Conservation (phyloP, 2,329 filamentous ascomycete species). For the Tetracladium maxilliforme region DNA sequence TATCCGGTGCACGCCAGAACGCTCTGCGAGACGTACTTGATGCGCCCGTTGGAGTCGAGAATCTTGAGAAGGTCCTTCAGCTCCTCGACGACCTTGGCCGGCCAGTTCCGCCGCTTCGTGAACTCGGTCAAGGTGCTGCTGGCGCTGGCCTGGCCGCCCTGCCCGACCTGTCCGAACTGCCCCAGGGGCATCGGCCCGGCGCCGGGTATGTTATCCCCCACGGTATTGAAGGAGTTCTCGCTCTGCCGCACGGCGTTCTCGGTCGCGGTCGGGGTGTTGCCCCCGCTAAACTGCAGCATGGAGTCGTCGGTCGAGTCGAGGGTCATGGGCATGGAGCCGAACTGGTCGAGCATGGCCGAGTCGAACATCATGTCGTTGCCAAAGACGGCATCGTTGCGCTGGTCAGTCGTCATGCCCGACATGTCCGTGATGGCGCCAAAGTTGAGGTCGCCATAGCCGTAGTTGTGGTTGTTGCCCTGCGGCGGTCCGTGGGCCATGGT, state of each 20-base stretch:
- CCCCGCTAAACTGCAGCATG: too few species aligned
- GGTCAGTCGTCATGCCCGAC: not conserved
- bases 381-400: slow-evolving; percentile 6
- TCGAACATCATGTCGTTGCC: slow-evolving; percentile 28
- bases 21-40: slow-evolving; percentile 77
- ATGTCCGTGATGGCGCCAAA: too few species aligned
- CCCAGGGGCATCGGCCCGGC: slow-evolving; percentile 14
- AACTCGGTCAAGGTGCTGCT: slow-evolving; percentile 48
- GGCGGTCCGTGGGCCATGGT: slow-evolving; percentile 8
- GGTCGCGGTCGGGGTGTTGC: slow-evolving; percentile 4
- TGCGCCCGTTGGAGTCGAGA: slow-evolving; percentile 67
- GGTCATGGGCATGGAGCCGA: slow-evolving; percentile 25
- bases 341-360: slow-evolving; percentile 20
- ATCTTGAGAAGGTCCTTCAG: slow-evolving; percentile 81
- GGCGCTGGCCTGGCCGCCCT: slow-evolving; percentile 12
- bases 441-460: slow-evolving; percentile 9
- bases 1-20: slow-evolving; percentile 64
- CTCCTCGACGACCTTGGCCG: slow-evolving; percentile 78
- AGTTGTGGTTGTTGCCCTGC: slow-evolving; percentile 8
- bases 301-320: too few species aligned
- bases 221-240: too few species aligned
- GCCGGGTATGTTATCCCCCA: too few species aligned
- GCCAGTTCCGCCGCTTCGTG: slow-evolving; percentile 63
- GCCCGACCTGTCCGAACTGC: slow-evolving; percentile 11
- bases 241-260: slow-evolving; percentile 7